Percentiles rank a stretch among this genome's conserved stretches.
phyloP scores from a whole-genome alignment of 148 eudicot genomes.

The Hydrangea macrophylla region DNA sequence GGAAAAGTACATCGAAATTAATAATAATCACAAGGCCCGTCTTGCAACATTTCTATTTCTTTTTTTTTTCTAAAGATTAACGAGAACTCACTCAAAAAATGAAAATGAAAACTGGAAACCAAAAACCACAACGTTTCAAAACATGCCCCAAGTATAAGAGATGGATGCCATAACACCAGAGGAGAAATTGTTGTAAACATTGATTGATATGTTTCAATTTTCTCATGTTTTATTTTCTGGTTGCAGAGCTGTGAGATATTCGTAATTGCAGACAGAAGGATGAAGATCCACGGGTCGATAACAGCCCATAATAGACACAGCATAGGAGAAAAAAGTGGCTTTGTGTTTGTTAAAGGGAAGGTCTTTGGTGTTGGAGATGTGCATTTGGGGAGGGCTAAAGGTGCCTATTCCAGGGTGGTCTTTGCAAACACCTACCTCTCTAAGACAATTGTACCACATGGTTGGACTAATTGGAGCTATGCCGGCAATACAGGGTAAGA shows the following conservation, averaged over 20 bases:
- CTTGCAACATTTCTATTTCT: no score
- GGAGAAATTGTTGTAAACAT: no score
- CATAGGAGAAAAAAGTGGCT: conserved; percentile 54
- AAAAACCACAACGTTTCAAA: no score
- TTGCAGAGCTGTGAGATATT: conserved; percentile 74
- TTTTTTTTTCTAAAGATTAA: no score
- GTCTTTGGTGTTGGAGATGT: conserved; percentile 63
- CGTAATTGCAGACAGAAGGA: conserved; percentile 55
- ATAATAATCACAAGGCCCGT: no score
- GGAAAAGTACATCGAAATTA: not conserved
- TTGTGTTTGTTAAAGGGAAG: conserved; percentile 49
- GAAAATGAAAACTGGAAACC: no score
- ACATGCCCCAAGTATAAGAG: not conserved
- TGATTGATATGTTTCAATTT: not conserved
- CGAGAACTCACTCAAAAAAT: no score
- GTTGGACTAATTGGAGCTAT: conserved; percentile 80
- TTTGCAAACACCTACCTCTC: conserved; percentile 77
- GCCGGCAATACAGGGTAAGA: conserved; percentile 60
- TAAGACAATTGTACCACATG: conserved; percentile 49
- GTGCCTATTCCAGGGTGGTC: conserved; percentile 63
- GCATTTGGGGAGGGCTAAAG: conserved; percentile 70
- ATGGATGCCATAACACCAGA: not conserved
- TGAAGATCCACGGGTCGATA: conserved; percentile 65
- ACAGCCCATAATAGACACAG: conserved; percentile 62
- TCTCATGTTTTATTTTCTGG: not conserved